A percentile compares a stretch with the other conserved stretches of the same genome.
These are phyloP conservation scores for Torulaspora indica DNA, from an alignment of 805 yeast genomes.

Conservation along the genomic window DNA sequence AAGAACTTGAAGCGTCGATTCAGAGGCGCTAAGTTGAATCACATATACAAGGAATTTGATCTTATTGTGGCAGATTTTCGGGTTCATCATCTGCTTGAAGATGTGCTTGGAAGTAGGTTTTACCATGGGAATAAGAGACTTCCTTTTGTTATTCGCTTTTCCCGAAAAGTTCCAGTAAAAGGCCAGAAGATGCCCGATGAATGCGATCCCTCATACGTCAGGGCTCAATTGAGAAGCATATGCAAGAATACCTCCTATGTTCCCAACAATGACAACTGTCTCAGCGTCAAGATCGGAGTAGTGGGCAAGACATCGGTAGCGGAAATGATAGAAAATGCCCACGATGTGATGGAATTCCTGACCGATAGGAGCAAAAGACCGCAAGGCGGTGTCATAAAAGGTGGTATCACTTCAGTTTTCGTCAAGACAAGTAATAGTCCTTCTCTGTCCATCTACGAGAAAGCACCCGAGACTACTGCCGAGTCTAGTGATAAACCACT, in stretches of 20 bases:
- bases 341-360: conserved; percentile 43
- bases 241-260: conserved; percentile 58
- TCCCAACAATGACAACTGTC: conserved; percentile 57
- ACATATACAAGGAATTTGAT: conserved; percentile 58
- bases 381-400: conserved; percentile 53
- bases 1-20: conserved; percentile 48
- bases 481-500: not conserved
- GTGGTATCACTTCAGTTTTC: conserved; percentile 47
- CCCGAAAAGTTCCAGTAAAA: conserved; percentile 30
- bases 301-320: conserved; percentile 22
- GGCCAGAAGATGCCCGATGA: conserved; percentile 49
- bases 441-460: conserved; percentile 51
- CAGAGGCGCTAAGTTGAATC: conserved; percentile 44
- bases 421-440: conserved; percentile 64
- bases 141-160: conserved; percentile 65
- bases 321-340: conserved; percentile 29
- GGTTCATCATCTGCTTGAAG: conserved; percentile 56
- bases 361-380: conserved; percentile 44
- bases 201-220: conserved; percentile 61
- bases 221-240: conserved; percentile 60
- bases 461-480: not conserved
- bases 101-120: conserved; percentile 54
- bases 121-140: conserved; percentile 59
- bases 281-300: conserved; percentile 57
- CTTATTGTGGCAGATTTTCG: conserved; percentile 65